Base-by-base conservation (phyloP, 2,329 filamentous ascomycete species). In the Claviceps sp. region DNA sequence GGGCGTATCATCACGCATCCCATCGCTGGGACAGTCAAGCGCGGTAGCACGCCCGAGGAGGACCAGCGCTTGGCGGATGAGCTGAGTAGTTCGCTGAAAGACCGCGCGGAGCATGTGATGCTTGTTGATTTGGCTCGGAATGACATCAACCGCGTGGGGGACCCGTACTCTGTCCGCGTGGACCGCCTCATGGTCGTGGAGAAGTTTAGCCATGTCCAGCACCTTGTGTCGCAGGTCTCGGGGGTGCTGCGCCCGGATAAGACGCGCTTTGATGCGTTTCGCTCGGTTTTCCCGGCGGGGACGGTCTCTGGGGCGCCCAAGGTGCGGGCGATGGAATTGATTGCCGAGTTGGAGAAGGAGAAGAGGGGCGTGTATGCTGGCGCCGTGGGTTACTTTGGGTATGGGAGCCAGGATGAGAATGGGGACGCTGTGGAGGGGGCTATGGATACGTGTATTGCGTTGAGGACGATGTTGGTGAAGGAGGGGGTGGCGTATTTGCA, bases 281-380 rank as follows among this genome's bases (percentile, higher is more conserved):
- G 91, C 41, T 90, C 87, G 58, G 96, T 98, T 61, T 98, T 98
- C 73, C 93, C 93, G 0, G 93, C 93, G 4, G 93, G 93, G 52
- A 98, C 93, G 0, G 91, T 97, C 34, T 93, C 87, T 18, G 93
- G 93, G 4, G 91, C 93, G 4, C 93, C 93, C 53, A 98, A 98
- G 72, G 89, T 98, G 52, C 82, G 84, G 56, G 93, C 93, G 2
- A 98, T 98, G 93, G 87, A 96, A 70, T 75, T 98, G 55, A 98
- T 98, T 61, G 89, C 87, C 47, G 91, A 97, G 71, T 72, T 97
- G 47, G 93, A 98, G 71, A 74, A 79, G 57, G 93, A 98, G 76
- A 96, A 96, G 75, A 78, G 93, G 51, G 91, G 93, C 42, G 82
- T 97, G 41, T 98, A 98, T 64, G 93, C 93, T 8, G 93, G 93